These are phyloP conservation scores for Dendryphion nanum DNA, from an alignment of 2,329 filamentous ascomycete species.

Conservation along the genomic window DNA sequence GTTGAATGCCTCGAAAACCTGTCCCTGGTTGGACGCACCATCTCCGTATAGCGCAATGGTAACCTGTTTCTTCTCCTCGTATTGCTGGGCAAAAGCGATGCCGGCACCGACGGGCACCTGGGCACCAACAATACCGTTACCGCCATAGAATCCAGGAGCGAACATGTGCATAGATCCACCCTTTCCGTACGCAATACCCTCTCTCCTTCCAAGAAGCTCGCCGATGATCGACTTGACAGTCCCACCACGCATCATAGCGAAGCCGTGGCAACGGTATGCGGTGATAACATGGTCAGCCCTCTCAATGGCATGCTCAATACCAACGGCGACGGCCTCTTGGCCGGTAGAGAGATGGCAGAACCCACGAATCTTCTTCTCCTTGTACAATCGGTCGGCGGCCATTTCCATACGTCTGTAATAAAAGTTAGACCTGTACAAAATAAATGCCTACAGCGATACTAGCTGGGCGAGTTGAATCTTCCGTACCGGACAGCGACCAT, in stretches of 20 bases:
- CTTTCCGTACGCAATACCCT: conserved; percentile 98
- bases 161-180: conserved; percentile 99
- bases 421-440: too few species aligned
- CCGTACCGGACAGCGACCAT: conserved; percentile 91
- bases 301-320: conserved; percentile 93
- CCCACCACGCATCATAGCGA: conserved; percentile 92
- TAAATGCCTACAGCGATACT: not conserved
- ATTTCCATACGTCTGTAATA: conserved; percentile 90
- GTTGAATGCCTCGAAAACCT: conserved; percentile 99
- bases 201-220: conserved; percentile 89
- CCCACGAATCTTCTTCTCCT: conserved; percentile 99
- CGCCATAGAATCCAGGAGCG: conserved; percentile 93
- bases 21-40: conserved; percentile 97
- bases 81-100: conserved; percentile 95
- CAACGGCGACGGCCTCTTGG: conserved; percentile 94
- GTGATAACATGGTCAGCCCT: conserved; percentile 94
- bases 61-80: conserved; percentile 81
- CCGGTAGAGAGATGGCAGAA: conserved; percentile 99
- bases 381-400: conserved; percentile 98
- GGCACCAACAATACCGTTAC: conserved; percentile 98
- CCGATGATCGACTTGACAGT: conserved; percentile 90
- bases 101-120: conserved; percentile 97
- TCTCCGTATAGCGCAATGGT: conserved; percentile 93
- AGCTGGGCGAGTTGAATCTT: not conserved
- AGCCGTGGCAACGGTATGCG: conserved; percentile 98